phyloP scores from a whole-genome alignment of 176 grass and related monocot genomes.

The Chrysopogon serrulatus region DNA sequence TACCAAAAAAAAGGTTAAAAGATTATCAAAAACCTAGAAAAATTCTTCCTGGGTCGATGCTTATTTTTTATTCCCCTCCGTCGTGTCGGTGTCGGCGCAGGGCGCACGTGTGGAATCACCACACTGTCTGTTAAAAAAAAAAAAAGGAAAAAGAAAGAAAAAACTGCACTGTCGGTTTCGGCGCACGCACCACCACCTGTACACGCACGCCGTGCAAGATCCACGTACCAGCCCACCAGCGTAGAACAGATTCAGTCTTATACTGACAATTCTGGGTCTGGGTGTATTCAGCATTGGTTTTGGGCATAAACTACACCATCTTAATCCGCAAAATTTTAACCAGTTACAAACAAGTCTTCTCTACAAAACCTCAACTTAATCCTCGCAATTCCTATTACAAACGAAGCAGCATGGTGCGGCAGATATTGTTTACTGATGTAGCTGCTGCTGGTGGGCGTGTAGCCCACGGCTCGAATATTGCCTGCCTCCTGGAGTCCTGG shows the following conservation, averaged over 20 bases:
- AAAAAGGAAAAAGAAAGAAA: no score
- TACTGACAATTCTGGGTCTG: not conserved
- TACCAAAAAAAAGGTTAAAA: no score
- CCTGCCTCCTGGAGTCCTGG: not conserved
- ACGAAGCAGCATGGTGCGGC: not conserved
- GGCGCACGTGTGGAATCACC: no score
- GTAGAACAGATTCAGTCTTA: not conserved
- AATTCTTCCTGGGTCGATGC: no score
- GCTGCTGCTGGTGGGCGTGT: not conserved
- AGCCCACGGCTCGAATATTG: not conserved
- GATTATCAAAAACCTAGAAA: no score
- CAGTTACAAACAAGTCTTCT: not conserved
- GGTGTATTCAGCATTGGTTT: not conserved
- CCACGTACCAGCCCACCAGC: not conserved
- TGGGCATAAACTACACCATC: not conserved
- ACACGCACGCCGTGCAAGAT: not conserved
- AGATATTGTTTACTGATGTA: not conserved
- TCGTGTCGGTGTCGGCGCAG: no score
- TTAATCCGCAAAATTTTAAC: conserved; percentile 4
- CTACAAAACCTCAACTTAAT: not conserved
- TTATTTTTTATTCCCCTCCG: no score
- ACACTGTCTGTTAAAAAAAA: no score
- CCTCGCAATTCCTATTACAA: conserved; percentile 2
- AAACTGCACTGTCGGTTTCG: no score
- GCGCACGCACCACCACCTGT: not conserved